These are phyloP conservation scores for Candida silvatica DNA, from an alignment of 805 yeast genomes.

Conservation along the genomic window DNA sequence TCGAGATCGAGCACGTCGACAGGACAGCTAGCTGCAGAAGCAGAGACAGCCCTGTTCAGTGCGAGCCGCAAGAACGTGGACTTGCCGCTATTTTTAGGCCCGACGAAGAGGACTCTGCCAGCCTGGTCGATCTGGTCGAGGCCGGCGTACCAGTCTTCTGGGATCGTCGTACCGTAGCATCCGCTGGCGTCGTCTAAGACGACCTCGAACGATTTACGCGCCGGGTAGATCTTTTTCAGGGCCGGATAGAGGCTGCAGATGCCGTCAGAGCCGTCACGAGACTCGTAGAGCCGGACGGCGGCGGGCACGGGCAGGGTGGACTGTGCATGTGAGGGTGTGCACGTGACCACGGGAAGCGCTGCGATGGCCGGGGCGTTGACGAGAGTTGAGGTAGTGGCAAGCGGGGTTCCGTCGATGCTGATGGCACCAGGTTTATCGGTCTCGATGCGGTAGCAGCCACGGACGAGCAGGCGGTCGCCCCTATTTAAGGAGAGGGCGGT, in stretches of 20 bases:
- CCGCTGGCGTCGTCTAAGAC: constrained; percentile 4
- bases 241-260: constrained; percentile 36
- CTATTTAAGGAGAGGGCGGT: too few species aligned
- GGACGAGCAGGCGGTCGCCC: background rate
- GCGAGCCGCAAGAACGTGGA: constrained; percentile 58
- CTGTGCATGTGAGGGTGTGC: constrained; percentile 28
- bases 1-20: constrained; percentile 65
- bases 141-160: constrained; percentile 18
- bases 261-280: constrained; percentile 35
- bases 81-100: constrained; percentile 76
- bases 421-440: too few species aligned
- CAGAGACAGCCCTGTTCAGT: constrained; percentile 35
- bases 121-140: constrained; percentile 8
- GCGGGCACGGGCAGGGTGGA: constrained; percentile 37
- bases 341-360: constrained; percentile 32
- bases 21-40: constrained; percentile 4
- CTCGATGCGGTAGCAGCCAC: background rate
- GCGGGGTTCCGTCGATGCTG: background rate
- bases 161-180: constrained; percentile 21
- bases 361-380: constrained; percentile 27
- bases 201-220: background rate
- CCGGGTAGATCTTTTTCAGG: constrained; percentile 31
- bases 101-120: constrained; percentile 35
- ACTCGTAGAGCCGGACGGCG: constrained; percentile 29
- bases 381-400: too few species aligned